Evolutionary conservation across 192 early-diverging fungal species (phyloP), one percentile per base, ranked within the genome.

Genomic region (Coemansia sp.): DNA sequence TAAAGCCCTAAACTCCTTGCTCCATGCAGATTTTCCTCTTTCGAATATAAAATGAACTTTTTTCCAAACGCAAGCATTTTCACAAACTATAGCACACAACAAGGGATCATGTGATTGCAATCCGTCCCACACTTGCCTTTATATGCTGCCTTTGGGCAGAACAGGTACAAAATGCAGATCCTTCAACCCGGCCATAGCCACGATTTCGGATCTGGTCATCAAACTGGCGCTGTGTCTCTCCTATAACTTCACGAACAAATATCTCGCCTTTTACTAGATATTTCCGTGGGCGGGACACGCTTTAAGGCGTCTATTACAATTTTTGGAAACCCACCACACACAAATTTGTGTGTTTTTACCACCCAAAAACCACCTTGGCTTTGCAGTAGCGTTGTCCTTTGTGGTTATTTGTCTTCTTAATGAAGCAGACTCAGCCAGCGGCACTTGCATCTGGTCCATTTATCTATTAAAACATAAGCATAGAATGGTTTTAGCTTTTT

Each of bases 181-280:
- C 18, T 7, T 41, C 38, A 5, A 38, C 38, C 4, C 1, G 10
- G 38, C 57, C 12, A 38, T 1, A 32, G 21, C 52, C 52, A 15
- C 23, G 32, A 32, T 9, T 54, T 54, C 19, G 6, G 18, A 8
- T 26, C 23, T 26, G 49, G 23, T 59, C 39, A 59, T 18, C 37
- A 59, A 59, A 13, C 37, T 4, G 57, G 69, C 69, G 69, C 69
- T 57, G 69, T 59, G 69, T 47, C 63, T 65, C 63, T 71, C 56
- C 69, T 71, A 71, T 41, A 53, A 52, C 49, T 47, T 21, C 63
- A 61, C 63, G 63, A 65, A 71, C 63, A 65, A 59, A 59, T 52
- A 71, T 41, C 32, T 71, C 69, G 69, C 69, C 69, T 71, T 71
- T 71, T 71, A 71, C 69, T 71, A 71, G 32, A 41, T 71, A 52